phyloP scores from a whole-genome alignment of 2,329 filamentous ascomycete species.

The Diaporthe sp. region DNA sequence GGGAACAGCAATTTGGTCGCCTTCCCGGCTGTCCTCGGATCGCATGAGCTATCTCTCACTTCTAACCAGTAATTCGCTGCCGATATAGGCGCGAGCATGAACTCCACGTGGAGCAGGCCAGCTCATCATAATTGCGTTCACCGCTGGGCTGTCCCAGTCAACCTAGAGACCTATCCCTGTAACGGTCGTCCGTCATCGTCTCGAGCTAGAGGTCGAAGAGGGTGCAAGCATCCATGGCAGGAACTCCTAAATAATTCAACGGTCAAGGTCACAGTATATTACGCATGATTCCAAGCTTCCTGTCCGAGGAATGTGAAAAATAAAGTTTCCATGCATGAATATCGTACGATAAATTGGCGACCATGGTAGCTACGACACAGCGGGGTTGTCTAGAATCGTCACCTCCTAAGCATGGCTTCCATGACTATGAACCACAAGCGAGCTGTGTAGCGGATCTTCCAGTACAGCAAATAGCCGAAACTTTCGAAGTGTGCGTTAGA shows the following conservation, averaged over 20 bases:
- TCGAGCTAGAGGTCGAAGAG: background rate
- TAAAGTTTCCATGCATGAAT: background rate
- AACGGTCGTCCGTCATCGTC: background rate
- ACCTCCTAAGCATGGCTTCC: background rate
- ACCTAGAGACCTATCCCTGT: background rate
- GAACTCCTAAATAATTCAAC: background rate
- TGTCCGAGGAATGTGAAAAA: background rate
- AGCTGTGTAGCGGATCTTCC: background rate
- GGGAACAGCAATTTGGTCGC: background rate
- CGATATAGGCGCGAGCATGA: background rate
- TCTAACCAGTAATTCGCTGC: background rate
- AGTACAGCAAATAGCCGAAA: background rate
- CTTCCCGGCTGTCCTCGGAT: background rate
- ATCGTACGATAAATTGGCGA: background rate
- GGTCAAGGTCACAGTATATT: background rate
- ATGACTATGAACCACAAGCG: background rate
- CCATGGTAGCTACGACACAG: background rate
- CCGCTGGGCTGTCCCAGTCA: background rate
- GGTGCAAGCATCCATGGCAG: too few relatives aligned
- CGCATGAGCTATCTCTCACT: background rate
- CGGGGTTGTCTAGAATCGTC: background rate
- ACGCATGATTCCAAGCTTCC: background rate
- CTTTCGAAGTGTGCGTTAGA: too few relatives aligned
- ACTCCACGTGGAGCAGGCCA: conserved; percentile 1
- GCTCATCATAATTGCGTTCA: background rate